Evolutionary conservation across 345 rosid species (phyloP), one percentile per base, ranked within the genome.

Genomic region (Populus davidiana): DNA sequence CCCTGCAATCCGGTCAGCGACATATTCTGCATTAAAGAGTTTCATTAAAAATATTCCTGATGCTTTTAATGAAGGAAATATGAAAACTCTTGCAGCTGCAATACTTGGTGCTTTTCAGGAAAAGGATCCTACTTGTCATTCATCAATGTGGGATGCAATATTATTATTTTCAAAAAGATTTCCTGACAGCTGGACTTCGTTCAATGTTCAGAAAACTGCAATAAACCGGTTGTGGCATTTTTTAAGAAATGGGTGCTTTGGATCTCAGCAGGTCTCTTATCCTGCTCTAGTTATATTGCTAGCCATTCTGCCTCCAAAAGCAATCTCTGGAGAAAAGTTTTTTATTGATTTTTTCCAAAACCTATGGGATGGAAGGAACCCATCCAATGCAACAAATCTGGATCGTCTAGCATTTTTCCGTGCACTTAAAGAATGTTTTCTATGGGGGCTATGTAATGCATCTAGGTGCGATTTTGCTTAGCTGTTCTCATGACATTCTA

Each of bases 141-240:
- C 92, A 69, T 85, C 96, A 41, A 95, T 95, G 94, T 95, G 99
- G 99, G 99, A 95, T 33, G 89, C 86, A 69, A 27, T 93, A 54
- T 87, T 95, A 85, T 82, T 95, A 66, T 90, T 93, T 86, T 88
- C 91, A 21, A 91, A 87, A 77, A 87, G 81, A 70, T 95, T 90
- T 83, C 98, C 99, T 20, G 85, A 89, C 78, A 87, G 97, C 82
- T 95, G 98, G 99, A 81, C 31, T 29, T 69, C 77, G 56, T 36
- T 92, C 74, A 91, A 95, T 76, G 84, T 86, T 81, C 93, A 93
- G 80, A 93, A 92, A 83, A 78, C 83, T 77, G 86, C 91, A 52
- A 79, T 93, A 20, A 89, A 81, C 74, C 87, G 83, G 47, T 84
- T 92, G 43, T 93, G 96, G 94, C 82, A 89, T 87, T 95, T 95